A percentile compares a stretch with the other conserved stretches of the same genome.
Conservation (phyloP, 495 filamentous ascomycete genomes). For the Astrothelium subdiscretum region DNA sequence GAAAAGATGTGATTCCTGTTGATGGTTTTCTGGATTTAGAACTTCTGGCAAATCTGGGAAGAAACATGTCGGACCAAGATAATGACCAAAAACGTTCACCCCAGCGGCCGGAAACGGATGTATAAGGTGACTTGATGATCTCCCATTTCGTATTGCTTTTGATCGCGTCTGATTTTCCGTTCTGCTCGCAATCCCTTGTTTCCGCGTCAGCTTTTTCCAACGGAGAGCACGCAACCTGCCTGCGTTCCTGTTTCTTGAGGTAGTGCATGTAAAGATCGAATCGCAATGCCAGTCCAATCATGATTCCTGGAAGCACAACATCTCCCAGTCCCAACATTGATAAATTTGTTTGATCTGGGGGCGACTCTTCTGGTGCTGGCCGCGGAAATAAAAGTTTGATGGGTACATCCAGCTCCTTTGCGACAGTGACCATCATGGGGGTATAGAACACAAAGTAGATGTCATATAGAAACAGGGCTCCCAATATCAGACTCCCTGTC, state of each 20-base stretch:
- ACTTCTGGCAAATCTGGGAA: conserved; percentile 13
- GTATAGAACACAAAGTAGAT: conserved; percentile 98
- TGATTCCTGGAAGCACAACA: conserved; percentile 86
- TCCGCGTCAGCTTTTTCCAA: neutral
- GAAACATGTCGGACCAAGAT: conserved; percentile 3
- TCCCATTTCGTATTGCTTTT: neutral
- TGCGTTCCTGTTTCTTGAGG: conserved; percentile 39
- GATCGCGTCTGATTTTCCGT: neutral
- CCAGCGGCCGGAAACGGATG: conserved; percentile 56
- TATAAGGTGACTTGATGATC: conserved; percentile 44
- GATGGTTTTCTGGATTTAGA: conserved; percentile 16
- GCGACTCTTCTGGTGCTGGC: conserved; percentile 34
- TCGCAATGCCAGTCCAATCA: conserved; percentile 76
- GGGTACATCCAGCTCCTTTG: conserved; percentile 77
- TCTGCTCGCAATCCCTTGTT: neutral
- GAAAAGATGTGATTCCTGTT: conserved; percentile 37
- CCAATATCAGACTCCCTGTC: conserved; percentile 67
- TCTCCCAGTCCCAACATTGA: conserved; percentile 92
- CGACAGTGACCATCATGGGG: conserved; percentile 93
- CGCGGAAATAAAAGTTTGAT: conserved; percentile 87
- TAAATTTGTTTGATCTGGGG: conserved; percentile 33
- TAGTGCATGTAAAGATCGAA: conserved; percentile 86
- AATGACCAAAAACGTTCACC: conserved; percentile 76
- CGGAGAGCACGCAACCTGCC: neutral
- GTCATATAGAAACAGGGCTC: conserved; percentile 82